These are phyloP conservation scores for Epichloe uncinata DNA, from an alignment of 2,329 filamentous ascomycete species.

Conservation along the genomic window DNA sequence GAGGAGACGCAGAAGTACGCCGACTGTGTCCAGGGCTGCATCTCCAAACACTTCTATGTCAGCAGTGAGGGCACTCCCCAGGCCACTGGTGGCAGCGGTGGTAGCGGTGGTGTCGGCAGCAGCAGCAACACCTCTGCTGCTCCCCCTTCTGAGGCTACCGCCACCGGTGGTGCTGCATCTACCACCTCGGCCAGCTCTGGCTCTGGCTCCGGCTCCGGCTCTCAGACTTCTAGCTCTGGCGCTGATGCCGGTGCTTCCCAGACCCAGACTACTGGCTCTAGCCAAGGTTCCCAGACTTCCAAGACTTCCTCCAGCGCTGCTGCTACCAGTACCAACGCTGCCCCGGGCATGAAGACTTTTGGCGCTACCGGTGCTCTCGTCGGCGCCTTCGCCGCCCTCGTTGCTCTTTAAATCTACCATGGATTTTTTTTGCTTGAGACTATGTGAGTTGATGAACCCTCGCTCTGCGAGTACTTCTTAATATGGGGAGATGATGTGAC, in stretches of 20 bases:
- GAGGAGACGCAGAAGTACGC: slow-evolving; percentile 39
- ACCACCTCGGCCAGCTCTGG: slow-evolving; percentile 8
- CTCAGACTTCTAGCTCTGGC: slow-evolving; percentile 10
- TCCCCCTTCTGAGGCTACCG: slow-evolving; percentile 11
- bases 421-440: background rate
- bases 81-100: slow-evolving; percentile 15
- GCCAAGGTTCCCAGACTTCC: slow-evolving; percentile 16
- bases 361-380: slow-evolving; percentile 30
- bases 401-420: slow-evolving; percentile 31
- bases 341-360: slow-evolving; percentile 2
- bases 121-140: slow-evolving; percentile 12
- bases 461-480: background rate
- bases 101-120: background rate
- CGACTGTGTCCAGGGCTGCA: slow-evolving; percentile 32
- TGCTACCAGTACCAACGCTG: background rate
- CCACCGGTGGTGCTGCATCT: slow-evolving; percentile 10
- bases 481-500: background rate
- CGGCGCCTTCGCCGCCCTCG: slow-evolving; percentile 34
- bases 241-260: slow-evolving; percentile 9
- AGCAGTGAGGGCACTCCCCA: slow-evolving; percentile 25
- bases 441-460: background rate
- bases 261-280: slow-evolving; percentile 9
- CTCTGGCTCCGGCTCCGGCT: slow-evolving; percentile 13
- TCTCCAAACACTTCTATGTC: slow-evolving; percentile 35
- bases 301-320: background rate